phyloP scores from a whole-genome alignment of 1,139 yeast species.

The Nakaseomyces glabratus region DNA sequence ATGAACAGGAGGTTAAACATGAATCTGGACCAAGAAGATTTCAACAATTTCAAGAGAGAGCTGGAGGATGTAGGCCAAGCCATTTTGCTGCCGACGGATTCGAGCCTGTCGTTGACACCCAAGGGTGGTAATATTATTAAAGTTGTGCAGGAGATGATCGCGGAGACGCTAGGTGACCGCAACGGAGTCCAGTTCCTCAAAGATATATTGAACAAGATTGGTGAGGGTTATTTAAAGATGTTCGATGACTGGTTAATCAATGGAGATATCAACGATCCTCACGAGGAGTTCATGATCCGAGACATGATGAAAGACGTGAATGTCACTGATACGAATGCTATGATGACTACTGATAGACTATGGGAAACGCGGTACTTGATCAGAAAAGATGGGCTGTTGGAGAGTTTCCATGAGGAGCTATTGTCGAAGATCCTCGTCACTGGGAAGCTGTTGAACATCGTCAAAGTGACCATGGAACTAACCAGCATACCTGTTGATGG shows the following conservation, averaged over 20 bases:
- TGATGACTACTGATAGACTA: conserved; percentile 54
- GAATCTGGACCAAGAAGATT: conserved; percentile 26
- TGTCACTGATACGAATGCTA: conserved; percentile 32
- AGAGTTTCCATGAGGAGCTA: conserved; percentile 42
- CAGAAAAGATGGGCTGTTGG: conserved; percentile 65
- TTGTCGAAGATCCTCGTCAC: conserved; percentile 56
- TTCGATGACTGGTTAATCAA: conserved; percentile 67
- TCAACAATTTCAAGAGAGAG: conserved; percentile 28
- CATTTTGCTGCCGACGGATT: conserved; percentile 34
- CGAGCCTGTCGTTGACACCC: conserved; percentile 45
- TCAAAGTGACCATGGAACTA: conserved; percentile 10
- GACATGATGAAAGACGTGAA: conserved; percentile 28
- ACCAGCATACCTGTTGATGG: conserved; percentile 8
- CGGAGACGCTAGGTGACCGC: conserved; percentile 58
- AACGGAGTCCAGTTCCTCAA: conserved; percentile 45
- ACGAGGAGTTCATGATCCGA: conserved; percentile 71
- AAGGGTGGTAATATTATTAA: conserved; percentile 63
- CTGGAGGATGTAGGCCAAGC: conserved; percentile 22
- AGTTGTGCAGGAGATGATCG: conserved; percentile 51
- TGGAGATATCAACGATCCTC: conserved; percentile 72
- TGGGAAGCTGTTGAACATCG: conserved; percentile 76
- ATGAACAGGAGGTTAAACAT: conserved; percentile 21
- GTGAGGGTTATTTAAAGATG: conserved; percentile 58
- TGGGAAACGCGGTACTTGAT: conserved; percentile 83
- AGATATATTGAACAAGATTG: conserved; percentile 47